phyloP scores from a whole-genome alignment of 225 moss, liverwort and hornwort species.

The Physcomitrellopsis africana region DNA sequence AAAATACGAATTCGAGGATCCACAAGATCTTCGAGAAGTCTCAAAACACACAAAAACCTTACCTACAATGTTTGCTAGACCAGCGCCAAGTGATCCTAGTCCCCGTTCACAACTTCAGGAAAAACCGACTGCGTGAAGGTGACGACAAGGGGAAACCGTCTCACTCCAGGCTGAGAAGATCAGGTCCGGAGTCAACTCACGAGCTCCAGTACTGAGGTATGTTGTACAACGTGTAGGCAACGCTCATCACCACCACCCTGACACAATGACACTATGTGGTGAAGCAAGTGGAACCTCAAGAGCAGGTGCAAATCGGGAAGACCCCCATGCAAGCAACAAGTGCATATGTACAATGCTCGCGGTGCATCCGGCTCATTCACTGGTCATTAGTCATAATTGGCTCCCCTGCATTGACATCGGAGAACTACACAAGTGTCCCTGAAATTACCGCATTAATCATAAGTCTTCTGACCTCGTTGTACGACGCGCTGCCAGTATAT shows the following conservation, averaged over 20 bases:
- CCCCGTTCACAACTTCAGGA: not conserved
- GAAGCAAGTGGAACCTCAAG: conserved; percentile 20
- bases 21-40: not conserved
- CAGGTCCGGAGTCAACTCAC: conserved; percentile 28
- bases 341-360: not conserved
- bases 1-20: not conserved
- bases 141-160: conserved; percentile 16
- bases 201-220: conserved; percentile 31
- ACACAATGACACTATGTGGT: conserved; percentile 7
- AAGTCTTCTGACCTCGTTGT: conserved; percentile 29
- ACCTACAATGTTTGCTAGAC: not conserved
- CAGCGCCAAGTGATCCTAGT: conserved; percentile 3
- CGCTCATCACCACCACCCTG: conserved; percentile 16
- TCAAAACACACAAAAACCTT: not conserved
- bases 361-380: conserved; percentile 12
- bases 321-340: conserved; percentile 14
- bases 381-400: conserved; percentile 37
- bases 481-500: conserved; percentile 11
- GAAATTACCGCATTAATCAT: conserved; percentile 17
- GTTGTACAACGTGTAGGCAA: conserved; percentile 26
- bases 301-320: not conserved
- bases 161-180: not conserved
- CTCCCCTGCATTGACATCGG: conserved; percentile 34
- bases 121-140: not conserved
- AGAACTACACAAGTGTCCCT: conserved; percentile 15